Evolutionary conservation across 495 filamentous ascomycete genomes (phyloP).

Genomic region (Penicillium bovifimosum): DNA sequence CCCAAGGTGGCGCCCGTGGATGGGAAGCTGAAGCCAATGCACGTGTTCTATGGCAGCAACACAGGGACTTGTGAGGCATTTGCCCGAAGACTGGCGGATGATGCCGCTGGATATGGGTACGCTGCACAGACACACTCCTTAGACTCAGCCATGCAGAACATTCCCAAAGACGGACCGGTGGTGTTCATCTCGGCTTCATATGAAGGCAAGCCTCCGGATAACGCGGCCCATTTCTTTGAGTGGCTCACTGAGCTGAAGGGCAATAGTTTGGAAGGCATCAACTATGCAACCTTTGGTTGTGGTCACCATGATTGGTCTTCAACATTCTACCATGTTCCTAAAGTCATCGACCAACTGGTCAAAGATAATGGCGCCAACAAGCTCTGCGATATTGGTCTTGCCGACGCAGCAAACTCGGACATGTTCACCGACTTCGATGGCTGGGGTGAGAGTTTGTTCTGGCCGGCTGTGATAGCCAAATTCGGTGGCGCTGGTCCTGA

Average conservation of each 20-base stretch:
- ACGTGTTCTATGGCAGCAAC: conserved; percentile 69
- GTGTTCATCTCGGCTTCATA: conserved; percentile 67
- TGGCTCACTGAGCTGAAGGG: conserved; percentile 56
- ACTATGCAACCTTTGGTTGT: conserved; percentile 60
- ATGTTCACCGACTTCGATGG: conserved; percentile 67
- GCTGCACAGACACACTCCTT: conserved; percentile 50
- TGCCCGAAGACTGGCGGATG: conserved; percentile 55
- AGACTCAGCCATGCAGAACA: conserved; percentile 55
- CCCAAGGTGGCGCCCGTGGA: conserved; percentile 10
- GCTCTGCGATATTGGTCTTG: conserved; percentile 50
- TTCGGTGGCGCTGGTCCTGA: conserved; percentile 33
- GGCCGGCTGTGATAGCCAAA: conserved; percentile 54
- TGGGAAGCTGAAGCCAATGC: conserved; percentile 43
- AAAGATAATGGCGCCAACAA: conserved; percentile 47
- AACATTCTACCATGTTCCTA: conserved; percentile 71
- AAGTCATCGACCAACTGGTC: conserved; percentile 50
- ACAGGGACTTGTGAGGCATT: conserved; percentile 71
- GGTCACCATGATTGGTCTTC: conserved; percentile 55
- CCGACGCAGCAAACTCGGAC: conserved; percentile 57
- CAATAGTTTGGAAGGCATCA: conserved; percentile 44
- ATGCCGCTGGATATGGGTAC: conserved; percentile 55
- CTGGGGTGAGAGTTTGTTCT: conserved; percentile 62
- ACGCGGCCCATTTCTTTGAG: conserved; percentile 61
- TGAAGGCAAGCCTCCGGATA: conserved; percentile 71
- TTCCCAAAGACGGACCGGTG: conserved; percentile 58